These are phyloP conservation scores for Suillus subaureus DNA, from an alignment of 768 basidiomycete species.

Conservation along the genomic window DNA sequence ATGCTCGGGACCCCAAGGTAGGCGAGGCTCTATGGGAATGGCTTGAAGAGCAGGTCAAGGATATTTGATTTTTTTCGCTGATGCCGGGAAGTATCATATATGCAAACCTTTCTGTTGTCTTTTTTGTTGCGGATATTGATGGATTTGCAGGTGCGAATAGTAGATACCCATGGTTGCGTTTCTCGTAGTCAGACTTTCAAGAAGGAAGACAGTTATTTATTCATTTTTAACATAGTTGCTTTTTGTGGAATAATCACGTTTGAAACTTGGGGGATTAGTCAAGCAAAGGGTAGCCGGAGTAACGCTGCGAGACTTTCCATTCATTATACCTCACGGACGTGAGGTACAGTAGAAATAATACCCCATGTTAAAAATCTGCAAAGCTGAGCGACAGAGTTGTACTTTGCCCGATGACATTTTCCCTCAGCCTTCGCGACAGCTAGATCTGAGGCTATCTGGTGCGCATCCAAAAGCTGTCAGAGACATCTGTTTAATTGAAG, in stretches of 20 bases:
- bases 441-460: not conserved
- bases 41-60: slow-evolving; percentile 36
- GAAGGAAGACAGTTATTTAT: not conserved
- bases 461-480: not conserved
- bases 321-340: not conserved
- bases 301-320: not conserved
- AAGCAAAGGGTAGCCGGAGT: not conserved
- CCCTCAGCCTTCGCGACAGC: not conserved
- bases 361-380: not conserved
- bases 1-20: slow-evolving; percentile 24
- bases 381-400: not conserved
- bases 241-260: not conserved
- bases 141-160: not conserved
- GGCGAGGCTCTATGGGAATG: slow-evolving; percentile 36
- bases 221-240: not conserved
- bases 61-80: slow-evolving; percentile 11
- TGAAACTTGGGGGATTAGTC: not conserved
- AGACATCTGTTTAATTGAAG: not conserved
- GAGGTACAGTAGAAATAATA: not conserved
- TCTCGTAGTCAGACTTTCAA: not conserved
- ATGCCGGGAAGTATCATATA: not conserved
- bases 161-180: not conserved
- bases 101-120: not conserved
- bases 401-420: not conserved
- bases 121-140: not conserved